Evolutionary conservation across 176 grass and related monocot species (phyloP).

Genomic region (Cenchrus americanus): DNA sequence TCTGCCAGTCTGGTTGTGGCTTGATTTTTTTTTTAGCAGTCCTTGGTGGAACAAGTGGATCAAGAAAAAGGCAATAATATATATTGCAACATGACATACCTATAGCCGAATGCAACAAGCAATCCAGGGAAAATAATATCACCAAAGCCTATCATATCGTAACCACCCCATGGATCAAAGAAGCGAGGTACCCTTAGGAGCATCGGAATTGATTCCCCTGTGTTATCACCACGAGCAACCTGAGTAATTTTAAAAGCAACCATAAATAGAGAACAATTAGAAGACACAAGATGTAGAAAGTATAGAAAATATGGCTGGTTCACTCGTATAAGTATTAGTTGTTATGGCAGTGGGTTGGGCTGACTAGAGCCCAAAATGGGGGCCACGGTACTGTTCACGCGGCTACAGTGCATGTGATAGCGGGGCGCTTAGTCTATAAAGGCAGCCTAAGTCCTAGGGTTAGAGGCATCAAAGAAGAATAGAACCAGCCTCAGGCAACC

Average conservation of each 20-base stretch:
- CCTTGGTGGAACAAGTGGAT: neutral
- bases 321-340: neutral
- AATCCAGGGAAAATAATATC: conserved; percentile 97
- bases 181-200: conserved; percentile 90
- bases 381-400: too few species aligned
- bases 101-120: conserved; percentile 93
- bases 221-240: conserved; percentile 87
- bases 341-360: too few species aligned
- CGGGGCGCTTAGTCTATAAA: too few species aligned
- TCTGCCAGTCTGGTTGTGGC: neutral
- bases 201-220: conserved; percentile 96
- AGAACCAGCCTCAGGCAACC: too few species aligned
- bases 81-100: conserved; percentile 53
- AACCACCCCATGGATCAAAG: conserved; percentile 99
- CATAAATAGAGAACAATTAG: conserved; percentile 15
- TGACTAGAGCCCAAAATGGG: too few species aligned
- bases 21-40: neutral
- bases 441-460: too few species aligned
- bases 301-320: neutral
- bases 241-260: conserved; percentile 40
- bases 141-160: conserved; percentile 99
- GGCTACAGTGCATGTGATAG: too few species aligned
- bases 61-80: neutral
- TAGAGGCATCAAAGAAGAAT: too few species aligned
- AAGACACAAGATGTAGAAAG: neutral